Base-by-base conservation (phyloP, 345 rosid species). In the Garcia nutans region DNA sequence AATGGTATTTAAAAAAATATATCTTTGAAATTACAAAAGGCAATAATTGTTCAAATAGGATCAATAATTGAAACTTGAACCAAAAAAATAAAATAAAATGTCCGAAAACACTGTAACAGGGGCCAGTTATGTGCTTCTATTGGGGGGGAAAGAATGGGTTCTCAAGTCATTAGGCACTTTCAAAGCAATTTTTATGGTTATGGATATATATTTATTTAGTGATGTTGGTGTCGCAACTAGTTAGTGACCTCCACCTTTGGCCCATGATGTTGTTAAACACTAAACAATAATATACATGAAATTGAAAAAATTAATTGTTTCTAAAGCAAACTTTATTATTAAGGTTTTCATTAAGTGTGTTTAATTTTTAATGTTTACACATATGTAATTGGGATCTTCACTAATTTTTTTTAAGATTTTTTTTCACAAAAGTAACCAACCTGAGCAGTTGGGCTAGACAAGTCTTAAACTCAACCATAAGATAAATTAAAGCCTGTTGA, bases 81-180 rank as follows among this genome's bases (percentile, higher is more conserved):
- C 41, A 3, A 37, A 37, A 5, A 37, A 37, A 37, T 5, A 37
- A 37, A 37, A 37, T 37, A 37, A 37, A 37, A 37, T 37, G 11
- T 12, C 2, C 16, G 1, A 70, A n/a, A 10, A 6, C 6, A 10
- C 15, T 49, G 72, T 54, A 52, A 2, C 16, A 23, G 24, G 65
- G 60, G 26, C 60, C 26, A 69, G 8, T 28, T 15, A 31, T 54
- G 6, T 70, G 60, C 60, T 26, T 31, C 61, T 26, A 3, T 33
- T 31, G 26, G 19, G 23, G 23, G 59, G 24, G 26, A 28, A 55
- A 52, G 6, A 22, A 58, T 12, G 19, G 54, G 63, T 13, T 71
- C 20, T 37, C 74, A 56, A 56, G 37, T 71, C 64, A 72, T 58
- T 72, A 13, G 41, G 56, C 55, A 72, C 10, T 15, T 72, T 15